These are phyloP conservation scores for Cryptococcus amylolentus DNA, from an alignment of 1,284 basidiomycete species.

Conservation along the genomic window DNA sequence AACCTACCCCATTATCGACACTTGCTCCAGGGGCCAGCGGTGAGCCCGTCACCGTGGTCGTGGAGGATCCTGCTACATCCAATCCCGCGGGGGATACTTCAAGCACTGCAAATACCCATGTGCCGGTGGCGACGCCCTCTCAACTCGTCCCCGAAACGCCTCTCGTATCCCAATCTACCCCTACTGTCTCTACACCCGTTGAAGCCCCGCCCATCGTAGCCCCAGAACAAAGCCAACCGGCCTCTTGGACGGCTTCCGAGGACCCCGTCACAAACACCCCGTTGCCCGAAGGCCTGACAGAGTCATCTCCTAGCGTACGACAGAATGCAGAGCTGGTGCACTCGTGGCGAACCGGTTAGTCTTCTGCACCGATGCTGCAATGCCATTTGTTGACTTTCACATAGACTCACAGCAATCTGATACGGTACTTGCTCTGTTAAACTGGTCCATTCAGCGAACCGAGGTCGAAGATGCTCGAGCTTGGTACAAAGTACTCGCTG, in stretches of 20 bases:
- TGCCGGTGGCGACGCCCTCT: not conserved
- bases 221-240: not conserved
- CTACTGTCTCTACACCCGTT: not conserved
- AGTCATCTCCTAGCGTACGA: conserved; percentile 33
- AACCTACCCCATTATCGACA: not conserved
- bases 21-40: not conserved
- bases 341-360: conserved; percentile 30
- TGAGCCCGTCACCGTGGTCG: not conserved
- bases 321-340: conserved; percentile 29
- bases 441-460: conserved; percentile 45
- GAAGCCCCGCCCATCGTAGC: not conserved
- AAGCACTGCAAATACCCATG: not conserved
- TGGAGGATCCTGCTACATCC: not conserved
- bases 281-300: conserved; percentile 32
- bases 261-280: conserved; percentile 1
- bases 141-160: not conserved
- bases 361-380: not conserved
- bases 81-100: not conserved
- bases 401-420: conserved; percentile 32
- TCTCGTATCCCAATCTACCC: not conserved
- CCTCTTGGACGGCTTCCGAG: not conserved
- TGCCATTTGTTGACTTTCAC: not conserved
- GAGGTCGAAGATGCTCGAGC: conserved; percentile 46
- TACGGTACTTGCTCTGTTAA: conserved; percentile 47
- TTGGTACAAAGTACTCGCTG: conserved; percentile 42